phyloP scores from a whole-genome alignment of 768 basidiomycete genomes.

The Fistulinella prunicolor region DNA sequence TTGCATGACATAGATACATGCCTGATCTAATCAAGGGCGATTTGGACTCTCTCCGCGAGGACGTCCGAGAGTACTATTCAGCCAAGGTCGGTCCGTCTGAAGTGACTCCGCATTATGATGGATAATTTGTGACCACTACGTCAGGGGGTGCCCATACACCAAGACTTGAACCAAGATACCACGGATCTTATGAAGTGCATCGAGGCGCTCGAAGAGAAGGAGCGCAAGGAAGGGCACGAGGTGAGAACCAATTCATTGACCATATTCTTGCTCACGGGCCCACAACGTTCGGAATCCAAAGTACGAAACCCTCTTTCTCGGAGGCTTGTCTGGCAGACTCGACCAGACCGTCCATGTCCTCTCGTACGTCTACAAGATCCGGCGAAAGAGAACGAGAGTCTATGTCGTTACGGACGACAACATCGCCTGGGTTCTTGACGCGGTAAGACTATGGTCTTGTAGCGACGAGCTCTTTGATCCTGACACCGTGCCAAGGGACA shows the following conservation, averaged over 20 bases:
- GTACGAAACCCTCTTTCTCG: conserved; percentile 75
- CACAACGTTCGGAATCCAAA: conserved; percentile 26
- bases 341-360: conserved; percentile 94
- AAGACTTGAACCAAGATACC: conserved; percentile 75
- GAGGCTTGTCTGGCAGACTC: conserved; percentile 86
- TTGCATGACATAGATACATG: conserved; percentile 51
- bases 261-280: not conserved
- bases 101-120: not conserved
- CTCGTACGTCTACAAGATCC: conserved; percentile 78
- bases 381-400: conserved; percentile 52
- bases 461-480: not conserved
- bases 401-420: conserved; percentile 90
- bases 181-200: conserved; percentile 98
- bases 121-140: not conserved
- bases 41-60: conserved; percentile 78
- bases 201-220: conserved; percentile 53
- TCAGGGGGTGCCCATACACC: conserved; percentile 64
- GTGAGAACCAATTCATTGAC: conserved; percentile 26
- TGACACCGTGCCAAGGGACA: conserved; percentile 56
- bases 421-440: conserved; percentile 84
- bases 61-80: conserved; percentile 70
- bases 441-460: conserved; percentile 41
- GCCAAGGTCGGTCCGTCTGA: conserved; percentile 42
- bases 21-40: conserved; percentile 94
- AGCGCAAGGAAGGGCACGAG: conserved; percentile 38